Conservation (phyloP, 2,329 filamentous ascomycete genomes). For the Tolypocladium guangdongense region DNA sequence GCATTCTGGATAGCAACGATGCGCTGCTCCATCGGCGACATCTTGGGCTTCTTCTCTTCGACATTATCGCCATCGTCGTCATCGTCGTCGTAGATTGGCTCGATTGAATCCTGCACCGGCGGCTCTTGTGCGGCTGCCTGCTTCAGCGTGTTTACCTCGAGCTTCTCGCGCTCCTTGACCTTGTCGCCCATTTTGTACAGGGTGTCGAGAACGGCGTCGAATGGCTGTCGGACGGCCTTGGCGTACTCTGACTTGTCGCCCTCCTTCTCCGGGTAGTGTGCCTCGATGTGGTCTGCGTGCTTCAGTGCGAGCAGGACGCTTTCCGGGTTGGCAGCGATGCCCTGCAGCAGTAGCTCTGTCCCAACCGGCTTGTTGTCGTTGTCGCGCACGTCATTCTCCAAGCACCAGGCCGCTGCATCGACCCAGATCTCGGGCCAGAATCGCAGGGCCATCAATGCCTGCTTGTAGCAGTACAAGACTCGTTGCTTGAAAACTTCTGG, state of each 20-base stretch:
- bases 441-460: slow-evolving; percentile 82
- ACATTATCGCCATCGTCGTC: slow-evolving; percentile 37
- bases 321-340: slow-evolving; percentile 83
- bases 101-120: slow-evolving; percentile 25
- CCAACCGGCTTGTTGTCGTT: slow-evolving; percentile 51
- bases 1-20: slow-evolving; percentile 52
- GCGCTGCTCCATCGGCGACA: slow-evolving; percentile 54
- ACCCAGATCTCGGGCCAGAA: slow-evolving; percentile 98
- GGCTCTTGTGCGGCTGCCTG: slow-evolving; percentile 33
- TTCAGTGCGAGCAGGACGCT: slow-evolving; percentile 85
- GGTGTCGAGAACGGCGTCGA: slow-evolving; percentile 70
- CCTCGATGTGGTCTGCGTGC: slow-evolving; percentile 78
- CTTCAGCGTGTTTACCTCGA: slow-evolving; percentile 46
- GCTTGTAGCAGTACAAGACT: slow-evolving; percentile 83
- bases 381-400: slow-evolving; percentile 57
- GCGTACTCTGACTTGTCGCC: slow-evolving; percentile 68
- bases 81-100: slow-evolving; percentile 40
- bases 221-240: slow-evolving; percentile 69
- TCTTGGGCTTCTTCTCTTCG: slow-evolving; percentile 26
- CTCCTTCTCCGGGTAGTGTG: slow-evolving; percentile 66
- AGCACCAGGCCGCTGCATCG: slow-evolving; percentile 87
- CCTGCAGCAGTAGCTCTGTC: slow-evolving; percentile 68
- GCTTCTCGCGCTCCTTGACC: slow-evolving; percentile 50
- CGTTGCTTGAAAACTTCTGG: slow-evolving; percentile 62
- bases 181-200: slow-evolving; percentile 81